Percentiles rank a stretch among this genome's conserved stretches.
Evolutionary conservation across 2,329 filamentous ascomycete species (phyloP).

Genomic region (Xylariaceae sp.): DNA sequence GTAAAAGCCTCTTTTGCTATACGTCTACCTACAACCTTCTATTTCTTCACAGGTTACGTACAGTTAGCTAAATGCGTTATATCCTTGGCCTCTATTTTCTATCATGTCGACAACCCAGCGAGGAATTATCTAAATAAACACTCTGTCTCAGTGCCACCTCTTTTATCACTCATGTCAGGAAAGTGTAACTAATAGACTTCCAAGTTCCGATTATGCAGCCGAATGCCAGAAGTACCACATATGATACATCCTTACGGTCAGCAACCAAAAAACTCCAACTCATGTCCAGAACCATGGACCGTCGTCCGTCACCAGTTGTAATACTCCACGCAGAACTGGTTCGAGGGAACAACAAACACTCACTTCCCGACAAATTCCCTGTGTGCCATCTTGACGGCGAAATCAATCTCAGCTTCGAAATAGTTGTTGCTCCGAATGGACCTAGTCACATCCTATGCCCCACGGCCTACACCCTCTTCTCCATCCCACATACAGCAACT

Average conservation of each 20-base stretch:
- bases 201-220: constrained; percentile 14
- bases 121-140: too few species aligned
- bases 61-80: too few species aligned
- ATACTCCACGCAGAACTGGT: constrained; percentile 4
- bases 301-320: constrained; percentile 13
- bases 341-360: constrained; percentile 11
- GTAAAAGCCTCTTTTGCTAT: too few species aligned
- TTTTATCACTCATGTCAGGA: too few species aligned
- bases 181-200: too few species aligned
- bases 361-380: constrained; percentile 16
- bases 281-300: constrained; percentile 15
- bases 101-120: too few species aligned
- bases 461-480: constrained; percentile 16
- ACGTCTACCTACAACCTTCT: too few species aligned
- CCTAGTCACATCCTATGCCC: constrained; percentile 16
- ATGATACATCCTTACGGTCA: constrained; percentile 12
- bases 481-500: constrained; percentile 15
- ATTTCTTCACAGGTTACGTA: too few species aligned
- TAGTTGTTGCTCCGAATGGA: constrained; percentile 18
- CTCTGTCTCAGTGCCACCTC: too few species aligned
- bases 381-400: constrained; percentile 16
- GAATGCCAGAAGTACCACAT: constrained; percentile 13
- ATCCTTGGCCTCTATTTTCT: too few species aligned
- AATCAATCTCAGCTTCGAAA: constrained; percentile 15
- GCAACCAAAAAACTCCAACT: constrained; percentile 15